These are phyloP conservation scores for Claviceps paspali DNA, from an alignment of 2,329 filamentous ascomycete species.

Conservation along the genomic window DNA sequence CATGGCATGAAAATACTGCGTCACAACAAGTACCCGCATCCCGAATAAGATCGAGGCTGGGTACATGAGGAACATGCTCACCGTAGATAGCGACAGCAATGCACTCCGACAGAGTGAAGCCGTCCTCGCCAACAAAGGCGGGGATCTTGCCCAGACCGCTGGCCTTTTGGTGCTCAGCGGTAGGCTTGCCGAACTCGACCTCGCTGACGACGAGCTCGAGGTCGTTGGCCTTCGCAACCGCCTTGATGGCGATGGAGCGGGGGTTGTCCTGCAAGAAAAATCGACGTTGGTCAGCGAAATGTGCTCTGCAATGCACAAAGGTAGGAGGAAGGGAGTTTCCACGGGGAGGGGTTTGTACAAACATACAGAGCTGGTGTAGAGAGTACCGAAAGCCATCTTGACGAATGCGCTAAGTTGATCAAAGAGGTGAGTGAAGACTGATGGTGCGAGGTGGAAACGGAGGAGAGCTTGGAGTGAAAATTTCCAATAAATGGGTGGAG, in stretches of 20 bases:
- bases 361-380: slow-evolving; percentile 73
- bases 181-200: slow-evolving; percentile 49
- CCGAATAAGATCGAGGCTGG: neutral
- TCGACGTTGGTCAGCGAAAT: neutral
- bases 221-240: slow-evolving; percentile 94
- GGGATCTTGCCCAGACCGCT: slow-evolving; percentile 86
- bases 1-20: too few relatives aligned
- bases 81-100: slow-evolving; percentile 96
- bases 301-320: neutral
- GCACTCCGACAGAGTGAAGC: slow-evolving; percentile 74
- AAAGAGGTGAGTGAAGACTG: slow-evolving; percentile 8
- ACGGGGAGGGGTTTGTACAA: slow-evolving; percentile 5
- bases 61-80: slow-evolving; percentile 35
- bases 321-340: slow-evolving; percentile 4
- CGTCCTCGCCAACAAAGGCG: slow-evolving; percentile 82
- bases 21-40: too few relatives aligned
- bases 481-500: slow-evolving; percentile 16
- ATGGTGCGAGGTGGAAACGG: slow-evolving; percentile 10
- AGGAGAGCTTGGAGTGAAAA: neutral
- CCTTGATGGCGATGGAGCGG: slow-evolving; percentile 76
- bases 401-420: slow-evolving; percentile 14
- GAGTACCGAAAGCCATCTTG: slow-evolving; percentile 94
- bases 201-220: slow-evolving; percentile 79
- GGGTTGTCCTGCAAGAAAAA: slow-evolving; percentile 54
- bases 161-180: slow-evolving; percentile 66